Evolutionary conservation across 2,329 filamentous ascomycete genomes (phyloP), one percentile per base, ranked within the genome.

Genomic region (Chaetomium sp.): DNA sequence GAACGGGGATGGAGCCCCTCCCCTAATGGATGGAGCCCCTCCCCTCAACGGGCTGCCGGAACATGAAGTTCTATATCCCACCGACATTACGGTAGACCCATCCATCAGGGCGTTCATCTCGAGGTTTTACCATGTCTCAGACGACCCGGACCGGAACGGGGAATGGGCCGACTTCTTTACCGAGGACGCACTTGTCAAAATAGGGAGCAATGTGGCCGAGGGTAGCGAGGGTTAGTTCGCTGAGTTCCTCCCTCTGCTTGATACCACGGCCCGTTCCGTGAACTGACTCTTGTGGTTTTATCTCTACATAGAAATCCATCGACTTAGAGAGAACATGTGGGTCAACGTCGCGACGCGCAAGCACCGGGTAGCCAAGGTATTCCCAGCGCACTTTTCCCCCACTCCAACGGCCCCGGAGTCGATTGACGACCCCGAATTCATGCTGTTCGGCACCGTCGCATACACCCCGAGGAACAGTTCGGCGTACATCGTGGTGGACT

Each of bases 261-360:
- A 8, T 27, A 38, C 11, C 10, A 8, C 27, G 36, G 19, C 9
- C 10, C 7, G 9, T 27, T 38, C 7, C 9, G 12, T 27, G n/a
- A 35, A 5, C n/a, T 19, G 10, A 14, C 4, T 6, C 8, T 12
- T 11, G 14, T 34, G 49, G 44, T 27, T 55, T 49, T 52, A 47
- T 52, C 19, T 45, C 42, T 37, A 42, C 32, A 19, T 51, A 78
- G 76, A 74, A 41, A 74, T 78, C 48, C 68, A 68, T 4, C 63
- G 64, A 42, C 59, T 78, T 34, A 70, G 76, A 38, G 59, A 60
- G 14, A 64, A 68, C 32, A 79, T 78, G 76, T 76, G 76, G 74
- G 67, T 72, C 10, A 60, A 63, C 19, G 70, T 76, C 19, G 61
- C 64, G 54, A 66, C 68, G 40, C 68, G 76, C 41, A 72, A 64